Base-by-base conservation (phyloP, 2,329 filamentous ascomycete species). In the Fusarium mangiferae region DNA sequence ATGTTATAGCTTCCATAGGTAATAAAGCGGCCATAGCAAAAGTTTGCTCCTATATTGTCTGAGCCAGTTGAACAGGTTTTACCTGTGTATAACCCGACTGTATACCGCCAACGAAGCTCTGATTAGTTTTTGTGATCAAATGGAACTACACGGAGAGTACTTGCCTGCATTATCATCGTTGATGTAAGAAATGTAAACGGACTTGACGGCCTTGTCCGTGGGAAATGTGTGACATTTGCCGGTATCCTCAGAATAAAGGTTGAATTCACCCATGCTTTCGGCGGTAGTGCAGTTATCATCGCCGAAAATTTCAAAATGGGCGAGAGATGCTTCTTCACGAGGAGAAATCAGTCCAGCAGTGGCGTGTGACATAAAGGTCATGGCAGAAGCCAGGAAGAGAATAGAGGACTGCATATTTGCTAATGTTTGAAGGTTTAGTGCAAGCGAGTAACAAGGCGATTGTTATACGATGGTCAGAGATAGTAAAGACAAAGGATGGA, bases 91-190 rank as follows among this genome's bases (percentile, higher is more conserved):
- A 41, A 14, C 1, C 22, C 39, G 5, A 41, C 39, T 41, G 22
- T 41, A n/a, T 41, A 9, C 39, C 0, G 39, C 39, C 20, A 22
- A 41, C 13, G 22, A 6, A 14, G 7, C 7, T 15, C 13, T 41
- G 22, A n/a, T 41, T n/a, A 41, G 39, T 1, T 14, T 15, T 10
- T 15, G 0, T 41, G 7, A 4, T 41, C 13, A 6, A 8, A 22
- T 41, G 4, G 5, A 41, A n/a, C n/a, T 0, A 15, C 22, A n/a
- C 8, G 22, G 5, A 7, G 4, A n/a, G 6, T 15, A 15, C 20
- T 5, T 41, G 14, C 39, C 8, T 41, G 22, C 39, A 41, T 13
- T 14, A 0, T 9, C 6, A 15, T 15, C 9, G 6, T 41, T 41
- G 22, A 41, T 41, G 15, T n/a, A 41, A 41, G 39, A n/a, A n/a